phyloP scores from a whole-genome alignment of 495 filamentous ascomycete genomes.

The Filosporella fistucella region DNA sequence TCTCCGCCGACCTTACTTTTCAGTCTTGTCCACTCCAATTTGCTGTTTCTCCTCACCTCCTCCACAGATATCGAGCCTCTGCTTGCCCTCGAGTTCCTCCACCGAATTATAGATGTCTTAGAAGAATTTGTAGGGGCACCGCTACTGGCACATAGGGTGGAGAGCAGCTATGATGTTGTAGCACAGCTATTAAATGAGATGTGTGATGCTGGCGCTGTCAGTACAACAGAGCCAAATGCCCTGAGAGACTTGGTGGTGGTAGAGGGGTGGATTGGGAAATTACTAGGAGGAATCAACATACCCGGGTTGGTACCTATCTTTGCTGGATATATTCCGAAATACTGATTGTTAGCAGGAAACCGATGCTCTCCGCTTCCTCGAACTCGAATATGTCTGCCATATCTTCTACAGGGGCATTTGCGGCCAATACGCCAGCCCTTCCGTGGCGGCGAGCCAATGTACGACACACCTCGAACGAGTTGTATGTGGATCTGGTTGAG shows the following conservation, averaged over 20 bases:
- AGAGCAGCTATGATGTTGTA: slow-evolving; percentile 87
- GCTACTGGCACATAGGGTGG: slow-evolving; percentile 77
- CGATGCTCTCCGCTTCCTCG: slow-evolving; percentile 16
- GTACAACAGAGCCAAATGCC: slow-evolving; percentile 90
- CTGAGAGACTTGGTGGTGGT: slow-evolving; percentile 89
- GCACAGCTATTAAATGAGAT: slow-evolving; percentile 92
- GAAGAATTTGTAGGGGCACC: slow-evolving; percentile 96
- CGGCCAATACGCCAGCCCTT: slow-evolving; percentile 40
- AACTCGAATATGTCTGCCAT: slow-evolving; percentile 22
- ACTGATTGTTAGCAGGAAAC: slow-evolving; percentile 16
- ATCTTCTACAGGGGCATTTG: slow-evolving; percentile 19
- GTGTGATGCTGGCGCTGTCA: slow-evolving; percentile 89
- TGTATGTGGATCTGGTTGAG: slow-evolving; percentile 96
- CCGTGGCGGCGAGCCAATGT: slow-evolving; percentile 93
- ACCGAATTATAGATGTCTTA: slow-evolving; percentile 86
- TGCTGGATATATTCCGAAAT: background rate
- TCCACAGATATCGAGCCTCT: slow-evolving; percentile 86
- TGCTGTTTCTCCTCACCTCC: slow-evolving; percentile 80
- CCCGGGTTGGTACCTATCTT: slow-evolving; percentile 50
- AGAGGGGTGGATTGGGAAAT: slow-evolving; percentile 81
- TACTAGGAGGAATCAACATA: slow-evolving; percentile 83
- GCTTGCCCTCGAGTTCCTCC: slow-evolving; percentile 93
- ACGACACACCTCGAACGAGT: slow-evolving; percentile 91
- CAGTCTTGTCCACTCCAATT: slow-evolving; percentile 77
- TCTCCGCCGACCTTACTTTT: slow-evolving; percentile 87